Percentiles rank a stretch among this genome's conserved stretches.
Evolutionary conservation across 768 basidiomycete species (phyloP).

Genomic region (Tulasnella sp.): DNA sequence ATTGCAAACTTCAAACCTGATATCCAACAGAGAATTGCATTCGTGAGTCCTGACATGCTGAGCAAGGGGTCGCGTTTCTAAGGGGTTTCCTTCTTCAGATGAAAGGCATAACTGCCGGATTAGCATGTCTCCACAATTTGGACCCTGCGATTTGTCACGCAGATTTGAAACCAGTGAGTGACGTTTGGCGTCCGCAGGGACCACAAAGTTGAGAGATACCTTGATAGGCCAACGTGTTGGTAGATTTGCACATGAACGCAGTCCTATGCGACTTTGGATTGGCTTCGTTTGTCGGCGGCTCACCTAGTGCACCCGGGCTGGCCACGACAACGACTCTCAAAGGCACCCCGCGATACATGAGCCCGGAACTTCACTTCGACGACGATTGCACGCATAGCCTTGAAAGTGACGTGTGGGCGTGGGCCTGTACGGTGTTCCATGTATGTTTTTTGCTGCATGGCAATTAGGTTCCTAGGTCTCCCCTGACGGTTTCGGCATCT

Average conservation of each 20-base stretch:
- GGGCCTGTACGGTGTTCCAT: neutral
- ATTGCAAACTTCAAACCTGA: neutral
- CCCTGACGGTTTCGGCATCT: neutral
- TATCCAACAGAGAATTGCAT: neutral
- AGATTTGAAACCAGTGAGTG: neutral
- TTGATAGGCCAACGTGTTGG: neutral
- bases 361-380: neutral
- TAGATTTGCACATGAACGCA: neutral
- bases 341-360: neutral
- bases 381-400: neutral
- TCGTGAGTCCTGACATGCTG: neutral
- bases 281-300: neutral
- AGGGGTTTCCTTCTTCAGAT: neutral
- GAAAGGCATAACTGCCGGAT: neutral
- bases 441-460: neutral
- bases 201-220: neutral
- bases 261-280: slow-evolving; percentile 1
- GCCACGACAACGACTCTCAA: neutral
- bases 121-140: neutral
- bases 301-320: neutral
- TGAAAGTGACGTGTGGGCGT: slow-evolving; percentile 4
- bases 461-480: neutral
- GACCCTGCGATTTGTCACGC: neutral
- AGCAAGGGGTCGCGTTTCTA: neutral
- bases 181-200: neutral